Evolutionary conservation across 164 flowering plant genomes (phyloP), one percentile per base, ranked within the genome.

Genomic region (Liriodendron chinense): DNA sequence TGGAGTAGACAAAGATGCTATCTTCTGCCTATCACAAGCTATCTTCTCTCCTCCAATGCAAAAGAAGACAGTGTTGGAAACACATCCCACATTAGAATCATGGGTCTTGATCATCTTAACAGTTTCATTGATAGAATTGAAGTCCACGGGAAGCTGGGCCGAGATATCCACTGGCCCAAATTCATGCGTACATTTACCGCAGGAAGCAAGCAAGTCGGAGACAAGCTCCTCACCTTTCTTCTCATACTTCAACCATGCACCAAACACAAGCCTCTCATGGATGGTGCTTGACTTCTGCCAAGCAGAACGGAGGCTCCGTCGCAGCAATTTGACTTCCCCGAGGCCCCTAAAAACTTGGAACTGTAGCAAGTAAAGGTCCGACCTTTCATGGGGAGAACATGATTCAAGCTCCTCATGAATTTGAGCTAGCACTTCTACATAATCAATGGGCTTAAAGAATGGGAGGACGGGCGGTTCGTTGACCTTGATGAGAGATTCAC

Each of bases 361-460:
- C 80, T 96, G 93, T 49, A 91, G 78, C 80, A 96, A 82, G 84
- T 88, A 91, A 65, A 94, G 94, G 81, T 78, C 91, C 61, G 98
- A 82, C 74, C 87, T 88, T 80, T 89, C 91, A 18, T 82, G 69
- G 1, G 88, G 83, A 59, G 88, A 72, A 78, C 97, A 92, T 16
- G 86, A 87, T 76, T 94, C 97, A 1, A 96, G 96, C 78, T 96
- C 97, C 81, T 96, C 98, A 69, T 96, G 99, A 82, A 96, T 89
- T 82, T 91, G 91, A 79, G 99, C 92, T 78, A 96, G 84, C 77
- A 92, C 94, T 83, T 96, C 89, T 50, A 96, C 99, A 76, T 96
- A 94, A 83, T 96, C 94, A 62, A 87, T 77, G 28, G 99, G 99
- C 81, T 91, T 96, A 80, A 84, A 96, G 72, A 80, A 86, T 20